Evolutionary conservation across 2,329 filamentous ascomycete genomes (phyloP), one percentile per base, ranked within the genome.

Genomic region (Trichoderma afroharzianum): DNA sequence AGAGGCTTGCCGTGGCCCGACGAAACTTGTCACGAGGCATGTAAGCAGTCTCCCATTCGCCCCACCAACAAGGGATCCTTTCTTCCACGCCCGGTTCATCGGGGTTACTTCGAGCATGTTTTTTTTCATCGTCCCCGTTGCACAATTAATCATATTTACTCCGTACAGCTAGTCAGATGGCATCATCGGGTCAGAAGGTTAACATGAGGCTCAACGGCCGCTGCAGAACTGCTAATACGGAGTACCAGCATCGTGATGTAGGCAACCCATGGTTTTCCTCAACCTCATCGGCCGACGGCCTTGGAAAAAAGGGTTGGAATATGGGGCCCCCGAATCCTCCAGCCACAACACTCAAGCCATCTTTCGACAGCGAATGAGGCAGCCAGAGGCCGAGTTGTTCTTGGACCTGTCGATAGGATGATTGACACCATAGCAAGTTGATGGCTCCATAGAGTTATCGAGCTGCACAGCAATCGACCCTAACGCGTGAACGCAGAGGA

Each of bases 321-420:
- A 94, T 95, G 90, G 90, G 88, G 88, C 87, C 91, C 86, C 85
- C 85, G 83, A 83, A 83, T 81, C 75, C 75, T 82, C 80, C 80
- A 83, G 84, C 84, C 84, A 85, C 88, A 86, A 88, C 89, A 88
- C 88, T 93, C 91, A 91, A 84, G 77, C 73, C 75, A 62, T 75
- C 86, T 87, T 86, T 83, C 84, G 77, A 84, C 81, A 83, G 88
- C 90, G 90, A 93, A 86, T 89, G 88, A 87, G 88, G 88, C 87
- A 86, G 84, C 84, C 82, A 83, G 82, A 85, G 84, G 82, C 85
- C 85, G 83, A 82, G 84, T 96, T 88, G 79, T 82, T 97, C 91
- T 97, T 82, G 93, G 91, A 96, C 91, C 93, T 96, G 94, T 97
- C 93, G 92, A 94, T 93, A 90, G 92, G 92, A 95, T 86, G 83